Evolutionary conservation across 805 yeast species (phyloP), one percentile per base, ranked within the genome.

Genomic region (Metschnikowia santaceciliae): DNA sequence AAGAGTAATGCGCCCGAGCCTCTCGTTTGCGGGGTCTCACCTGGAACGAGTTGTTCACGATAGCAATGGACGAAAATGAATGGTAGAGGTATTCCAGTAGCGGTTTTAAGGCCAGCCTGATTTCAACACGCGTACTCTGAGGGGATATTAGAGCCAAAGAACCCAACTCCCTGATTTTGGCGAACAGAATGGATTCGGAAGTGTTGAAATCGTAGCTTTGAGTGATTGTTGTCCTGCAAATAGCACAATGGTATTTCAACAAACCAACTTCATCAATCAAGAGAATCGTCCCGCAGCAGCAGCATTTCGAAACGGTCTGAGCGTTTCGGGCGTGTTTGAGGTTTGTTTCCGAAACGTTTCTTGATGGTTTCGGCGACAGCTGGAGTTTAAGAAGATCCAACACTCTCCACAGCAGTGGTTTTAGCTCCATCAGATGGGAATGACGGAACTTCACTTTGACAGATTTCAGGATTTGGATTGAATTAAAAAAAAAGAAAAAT

Each of bases 21-120:
- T 35, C 40, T 37, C 50, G 43, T 43, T 62, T 56, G 8, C 51
- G 44, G 33, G 49, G 53, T 43, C 35, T 50, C 19, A 69, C 51
- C 44, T 67, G 66, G 65, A 88, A 89, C 0, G 92, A 83, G 13
- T 64, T 59, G 59, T 84, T 84, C 41, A 88, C 60, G 5, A 76
- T 64, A 0, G 63, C 59, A 17, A 70, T 68, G 6, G 77, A 72
- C n/a, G 75, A 71, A 57, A 87, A 87, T 0, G 79, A 68, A 0
- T 60, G 57, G 26, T 64, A 64, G 8, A 88, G 59, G 48, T 77
- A 75, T 2, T 61, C 65, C 39, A 80, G 82, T 20, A 87, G 66
- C 0, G 86, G 82, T 42, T 70, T 73, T 60, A 79, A 78, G 2
- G 72, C 59, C 11, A 61, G 61, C 54, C 72, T 76, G 2, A 63